Evolutionary conservation across 139 green algal genomes (phyloP).

Genomic region (Penium margaritaceum): DNA sequence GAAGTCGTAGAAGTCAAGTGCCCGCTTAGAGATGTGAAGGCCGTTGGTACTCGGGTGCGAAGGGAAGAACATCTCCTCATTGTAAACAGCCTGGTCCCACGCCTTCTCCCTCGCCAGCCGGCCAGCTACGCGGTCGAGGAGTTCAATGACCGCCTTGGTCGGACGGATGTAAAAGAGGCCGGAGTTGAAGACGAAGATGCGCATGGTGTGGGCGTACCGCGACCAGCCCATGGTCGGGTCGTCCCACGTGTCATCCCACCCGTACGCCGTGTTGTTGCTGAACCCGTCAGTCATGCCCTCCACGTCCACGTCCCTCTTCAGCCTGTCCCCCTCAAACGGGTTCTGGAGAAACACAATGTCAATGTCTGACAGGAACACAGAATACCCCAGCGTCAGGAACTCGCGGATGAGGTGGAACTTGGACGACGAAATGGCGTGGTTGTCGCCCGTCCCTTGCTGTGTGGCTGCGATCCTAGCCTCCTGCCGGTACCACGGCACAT

Average conservation of each 20-base stretch:
- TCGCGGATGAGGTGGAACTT: conserved; percentile 66
- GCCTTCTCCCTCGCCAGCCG: conserved; percentile 43
- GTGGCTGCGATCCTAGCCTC: conserved; percentile 40
- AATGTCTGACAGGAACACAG: conserved; percentile 85
- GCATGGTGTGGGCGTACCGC: conserved; percentile 59
- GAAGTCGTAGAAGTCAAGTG: conserved; percentile 50
- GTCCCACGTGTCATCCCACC: conserved; percentile 73
- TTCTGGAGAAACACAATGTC: conserved; percentile 77
- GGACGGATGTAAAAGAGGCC: conserved; percentile 48
- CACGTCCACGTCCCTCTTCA: conserved; percentile 50
- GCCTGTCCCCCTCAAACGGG: conserved; percentile 24
- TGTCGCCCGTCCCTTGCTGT: conserved; percentile 36
- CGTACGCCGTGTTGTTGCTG: conserved; percentile 75
- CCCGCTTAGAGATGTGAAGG: conserved; percentile 30
- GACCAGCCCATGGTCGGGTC: conserved; percentile 85
- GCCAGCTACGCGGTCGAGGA: conserved; percentile 37
- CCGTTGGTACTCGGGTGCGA: conserved; percentile 18
- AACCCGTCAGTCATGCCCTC: conserved; percentile 74
- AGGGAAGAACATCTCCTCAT: conserved; percentile 50
- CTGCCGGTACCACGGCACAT: conserved; percentile 33
- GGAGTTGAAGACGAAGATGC: conserved; percentile 50
- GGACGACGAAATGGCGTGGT: conserved; percentile 49
- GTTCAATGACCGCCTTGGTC: conserved; percentile 19
- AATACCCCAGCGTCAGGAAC: conserved; percentile 79
- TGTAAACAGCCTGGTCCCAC: conserved; percentile 57